A percentile compares a stretch with the other conserved stretches of the same genome.
Conservation (phyloP, 2,329 filamentous ascomycete genomes). For the Madurella fahalii region DNA sequence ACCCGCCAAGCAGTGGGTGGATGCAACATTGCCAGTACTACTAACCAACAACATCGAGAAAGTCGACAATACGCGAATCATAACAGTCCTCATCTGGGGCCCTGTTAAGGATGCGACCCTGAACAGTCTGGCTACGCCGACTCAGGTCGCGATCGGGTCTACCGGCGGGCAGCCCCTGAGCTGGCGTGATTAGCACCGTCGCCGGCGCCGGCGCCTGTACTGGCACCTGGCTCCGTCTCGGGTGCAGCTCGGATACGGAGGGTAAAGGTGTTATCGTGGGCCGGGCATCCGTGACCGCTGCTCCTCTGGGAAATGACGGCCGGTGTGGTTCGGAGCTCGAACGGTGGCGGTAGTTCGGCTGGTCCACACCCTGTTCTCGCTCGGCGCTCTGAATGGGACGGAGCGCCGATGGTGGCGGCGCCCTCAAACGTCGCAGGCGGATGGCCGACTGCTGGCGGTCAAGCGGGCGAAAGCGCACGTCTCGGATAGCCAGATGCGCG, state of each 20-base stretch:
- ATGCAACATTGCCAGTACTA: not conserved
- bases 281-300: not conserved
- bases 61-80: constrained; percentile 30
- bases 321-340: constrained; percentile 27
- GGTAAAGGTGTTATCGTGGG: not conserved
- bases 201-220: not conserved
- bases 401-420: not conserved
- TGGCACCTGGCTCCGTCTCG: not conserved
- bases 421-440: constrained; percentile 20
- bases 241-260: not conserved
- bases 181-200: not conserved
- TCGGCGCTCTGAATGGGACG: not conserved
- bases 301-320: constrained; percentile 5
- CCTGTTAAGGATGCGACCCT: not conserved
- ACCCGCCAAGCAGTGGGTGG: not conserved
- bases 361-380: not conserved
- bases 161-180: not conserved
- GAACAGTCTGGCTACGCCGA: constrained; percentile 5
- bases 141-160: not conserved
- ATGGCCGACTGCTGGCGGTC: constrained; percentile 21
- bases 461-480: constrained; percentile 6
- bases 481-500: not conserved
- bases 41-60: constrained; percentile 30
- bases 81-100: constrained; percentile 22
- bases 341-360: constrained; percentile 16